Conservation (phyloP, 2,329 filamentous ascomycete genomes). For the Botrytis squamosa region DNA sequence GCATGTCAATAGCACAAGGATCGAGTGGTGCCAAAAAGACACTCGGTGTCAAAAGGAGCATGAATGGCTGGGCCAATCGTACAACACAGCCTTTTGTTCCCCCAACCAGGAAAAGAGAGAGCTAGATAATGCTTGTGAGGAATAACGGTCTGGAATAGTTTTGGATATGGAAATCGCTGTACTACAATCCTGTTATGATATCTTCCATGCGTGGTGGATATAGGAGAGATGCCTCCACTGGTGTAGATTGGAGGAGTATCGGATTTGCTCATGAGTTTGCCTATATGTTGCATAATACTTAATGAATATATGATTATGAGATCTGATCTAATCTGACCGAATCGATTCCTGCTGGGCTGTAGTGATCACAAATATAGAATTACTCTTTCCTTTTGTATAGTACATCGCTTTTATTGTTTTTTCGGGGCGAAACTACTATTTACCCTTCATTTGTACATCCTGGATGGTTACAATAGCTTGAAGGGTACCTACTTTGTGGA, state of each 20-base stretch:
- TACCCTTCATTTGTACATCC: too few relatives aligned
- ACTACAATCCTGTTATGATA: neutral
- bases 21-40: slow-evolving; percentile 42
- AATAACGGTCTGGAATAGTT: neutral
- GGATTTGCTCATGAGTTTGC: neutral
- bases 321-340: neutral
- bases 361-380: neutral
- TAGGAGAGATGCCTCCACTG: neutral
- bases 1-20: slow-evolving; percentile 27
- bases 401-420: neutral
- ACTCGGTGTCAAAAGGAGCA: slow-evolving; percentile 48
- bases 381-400: neutral
- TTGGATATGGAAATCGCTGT: slow-evolving; percentile 6
- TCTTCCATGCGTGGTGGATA: neutral
- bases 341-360: neutral
- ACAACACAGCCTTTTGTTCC: slow-evolving; percentile 34
- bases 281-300: neutral
- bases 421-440: too few relatives aligned
- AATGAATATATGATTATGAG: slow-evolving; percentile 9
- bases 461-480: too few relatives aligned
- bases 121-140: slow-evolving; percentile 9
- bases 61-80: slow-evolving; percentile 48
- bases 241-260: neutral
- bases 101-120: slow-evolving; percentile 31
- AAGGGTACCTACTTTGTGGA: too few relatives aligned